A percentile compares a stretch with the other conserved stretches of the same genome.
Conservation (phyloP, 371 early-diverging fungal genomes). For the Haplosporangium sp. region DNA sequence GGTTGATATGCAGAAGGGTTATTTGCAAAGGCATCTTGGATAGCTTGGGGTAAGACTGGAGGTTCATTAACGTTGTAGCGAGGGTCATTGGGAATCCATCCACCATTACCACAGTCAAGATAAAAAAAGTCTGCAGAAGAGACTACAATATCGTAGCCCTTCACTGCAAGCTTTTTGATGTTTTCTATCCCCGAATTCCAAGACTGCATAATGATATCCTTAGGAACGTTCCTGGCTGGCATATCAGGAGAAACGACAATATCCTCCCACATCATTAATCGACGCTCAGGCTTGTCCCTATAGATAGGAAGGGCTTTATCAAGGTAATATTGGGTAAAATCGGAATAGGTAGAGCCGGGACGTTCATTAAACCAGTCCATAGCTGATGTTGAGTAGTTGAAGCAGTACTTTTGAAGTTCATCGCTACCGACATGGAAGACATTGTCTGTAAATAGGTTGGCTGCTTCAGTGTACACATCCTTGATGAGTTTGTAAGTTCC, state of each 20-base stretch:
- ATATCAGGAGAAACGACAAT: conserved; percentile 35
- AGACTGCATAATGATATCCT: conserved; percentile 66
- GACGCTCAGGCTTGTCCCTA: conserved; percentile 56
- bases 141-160: conserved; percentile 70
- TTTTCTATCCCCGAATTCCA: conserved; percentile 64
- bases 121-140: conserved; percentile 73
- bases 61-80: conserved; percentile 53
- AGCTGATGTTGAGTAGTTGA: conserved; percentile 55
- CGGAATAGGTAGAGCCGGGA: conserved; percentile 34
- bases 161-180: conserved; percentile 60
- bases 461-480: conserved; percentile 72
- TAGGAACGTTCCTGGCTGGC: conserved; percentile 56
- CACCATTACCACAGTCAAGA: conserved; percentile 79
- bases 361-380: conserved; percentile 54
- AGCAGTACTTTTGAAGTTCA: conserved; percentile 80
- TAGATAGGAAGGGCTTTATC: conserved; percentile 55
- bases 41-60: conserved; percentile 30
- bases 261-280: conserved; percentile 55
- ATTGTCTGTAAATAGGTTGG: conserved; percentile 72
- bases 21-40: conserved; percentile 27
- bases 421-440: conserved; percentile 83
- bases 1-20: conserved; percentile 23
- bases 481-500: conserved; percentile 68
- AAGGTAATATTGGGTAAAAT: conserved; percentile 49
- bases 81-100: conserved; percentile 51